These are phyloP conservation scores for Caryopteris hybrid DNA, from an alignment of 305 asterid genomes.

Conservation along the genomic window DNA sequence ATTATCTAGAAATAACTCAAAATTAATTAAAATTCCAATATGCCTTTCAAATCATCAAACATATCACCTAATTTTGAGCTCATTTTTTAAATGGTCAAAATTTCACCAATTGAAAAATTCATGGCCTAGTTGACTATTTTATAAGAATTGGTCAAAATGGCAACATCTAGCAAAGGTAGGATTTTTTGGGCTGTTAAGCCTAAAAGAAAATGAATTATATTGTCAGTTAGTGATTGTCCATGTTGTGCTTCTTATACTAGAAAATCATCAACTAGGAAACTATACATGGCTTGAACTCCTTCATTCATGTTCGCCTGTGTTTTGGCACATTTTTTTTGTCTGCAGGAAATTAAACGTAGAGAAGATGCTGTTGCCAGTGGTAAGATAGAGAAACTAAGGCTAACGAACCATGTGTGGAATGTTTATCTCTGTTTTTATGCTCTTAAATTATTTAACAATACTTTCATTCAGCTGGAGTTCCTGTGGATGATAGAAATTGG, in stretches of 20 bases:
- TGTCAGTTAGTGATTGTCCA: background rate
- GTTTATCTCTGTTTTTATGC: slow-evolving; percentile 14
- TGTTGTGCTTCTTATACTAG: background rate
- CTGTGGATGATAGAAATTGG: slow-evolving; percentile 87
- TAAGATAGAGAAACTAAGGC: slow-evolving; percentile 29
- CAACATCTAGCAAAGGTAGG: too few species aligned
- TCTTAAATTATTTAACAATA: slow-evolving; percentile 14
- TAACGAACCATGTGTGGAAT: background rate
- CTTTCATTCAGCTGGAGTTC: slow-evolving; percentile 65
- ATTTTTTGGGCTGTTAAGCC: too few species aligned
- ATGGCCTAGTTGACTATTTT: too few species aligned
- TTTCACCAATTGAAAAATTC: too few species aligned
- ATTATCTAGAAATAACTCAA: too few species aligned
- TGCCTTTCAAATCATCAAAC: too few species aligned
- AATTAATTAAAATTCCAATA: too few species aligned
- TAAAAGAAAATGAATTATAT: background rate
- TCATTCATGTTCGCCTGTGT: slow-evolving; percentile 10
- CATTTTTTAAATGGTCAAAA: too few species aligned
- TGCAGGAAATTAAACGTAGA: slow-evolving; percentile 86
- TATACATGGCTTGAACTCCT: slow-evolving; percentile 8
- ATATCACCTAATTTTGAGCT: too few species aligned
- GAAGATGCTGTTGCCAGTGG: slow-evolving; percentile 85
- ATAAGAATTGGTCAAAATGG: too few species aligned
- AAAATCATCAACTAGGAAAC: background rate
- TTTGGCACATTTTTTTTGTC: slow-evolving; percentile 18